phyloP scores from a whole-genome alignment of 1,284 basidiomycete species.

The Chalciporus piperatoides region DNA sequence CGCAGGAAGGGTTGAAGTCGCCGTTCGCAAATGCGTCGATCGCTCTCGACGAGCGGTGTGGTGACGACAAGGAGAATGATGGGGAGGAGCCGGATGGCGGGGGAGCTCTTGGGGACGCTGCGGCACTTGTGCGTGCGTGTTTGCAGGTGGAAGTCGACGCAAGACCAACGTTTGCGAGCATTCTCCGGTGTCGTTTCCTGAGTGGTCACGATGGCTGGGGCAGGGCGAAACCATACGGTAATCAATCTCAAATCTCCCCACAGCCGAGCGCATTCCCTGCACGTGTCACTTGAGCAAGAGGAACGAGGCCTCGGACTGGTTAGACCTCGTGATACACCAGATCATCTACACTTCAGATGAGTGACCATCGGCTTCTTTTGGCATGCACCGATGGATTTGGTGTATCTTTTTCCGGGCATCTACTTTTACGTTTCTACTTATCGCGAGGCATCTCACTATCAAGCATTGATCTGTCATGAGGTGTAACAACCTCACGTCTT shows the following conservation, averaged over 20 bases:
- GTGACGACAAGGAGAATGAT: constrained; percentile 63
- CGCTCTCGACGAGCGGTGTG: constrained; percentile 71
- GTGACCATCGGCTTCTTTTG: constrained; percentile 3
- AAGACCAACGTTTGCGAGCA: constrained; percentile 79
- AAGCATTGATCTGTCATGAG: constrained; percentile 9
- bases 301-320: constrained; percentile 20
- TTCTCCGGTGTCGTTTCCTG: constrained; percentile 76
- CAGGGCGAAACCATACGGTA: constrained; percentile 34
- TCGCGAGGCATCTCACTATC: constrained; percentile 12
- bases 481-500: constrained; percentile 8
- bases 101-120: constrained; percentile 76
- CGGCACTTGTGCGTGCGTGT: constrained; percentile 76
- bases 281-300: constrained; percentile 21
- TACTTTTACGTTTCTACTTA: constrained; percentile 20
- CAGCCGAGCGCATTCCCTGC: constrained; percentile 34
- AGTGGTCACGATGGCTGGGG: constrained; percentile 66
- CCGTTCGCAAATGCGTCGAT: constrained; percentile 72
- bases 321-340: constrained; percentile 30
- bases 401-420: constrained; percentile 5
- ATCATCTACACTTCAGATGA: constrained; percentile 3
- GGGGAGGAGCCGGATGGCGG: constrained; percentile 77
- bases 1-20: constrained; percentile 72
- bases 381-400: constrained; percentile 13
- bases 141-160: constrained; percentile 67
- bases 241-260: constrained; percentile 20